Percentiles rank a stretch among this genome's conserved stretches.
phyloP scores from a whole-genome alignment of 345 rosid species.

The Cardamine chenopodiifolia region DNA sequence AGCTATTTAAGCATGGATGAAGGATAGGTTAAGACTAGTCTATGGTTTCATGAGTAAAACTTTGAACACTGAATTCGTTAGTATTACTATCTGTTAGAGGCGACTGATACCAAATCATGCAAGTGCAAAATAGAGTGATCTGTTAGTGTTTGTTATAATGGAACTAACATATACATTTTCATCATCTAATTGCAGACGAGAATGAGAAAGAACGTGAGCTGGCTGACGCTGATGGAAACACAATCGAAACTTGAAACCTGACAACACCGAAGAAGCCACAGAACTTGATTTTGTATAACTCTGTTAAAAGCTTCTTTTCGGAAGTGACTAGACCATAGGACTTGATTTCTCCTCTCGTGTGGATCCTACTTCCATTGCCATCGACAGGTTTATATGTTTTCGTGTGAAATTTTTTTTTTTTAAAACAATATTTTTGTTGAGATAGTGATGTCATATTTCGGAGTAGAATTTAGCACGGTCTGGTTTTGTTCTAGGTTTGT shows the following conservation, averaged over 20 bases:
- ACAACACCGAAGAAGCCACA: slow-evolving; percentile 3
- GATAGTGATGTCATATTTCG: neutral
- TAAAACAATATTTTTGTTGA: neutral
- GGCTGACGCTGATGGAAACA: slow-evolving; percentile 49
- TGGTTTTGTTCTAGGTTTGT: neutral
- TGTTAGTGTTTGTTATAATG: slow-evolving; percentile 1
- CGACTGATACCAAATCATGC: neutral
- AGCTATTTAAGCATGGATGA: neutral
- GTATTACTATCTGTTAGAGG: neutral
- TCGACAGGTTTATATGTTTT: neutral
- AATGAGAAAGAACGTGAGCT: slow-evolving; percentile 61
- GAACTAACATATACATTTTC: slow-evolving; percentile 5
- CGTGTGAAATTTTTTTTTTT: too few relatives aligned
- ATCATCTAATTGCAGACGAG: slow-evolving; percentile 56
- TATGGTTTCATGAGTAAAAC: neutral
- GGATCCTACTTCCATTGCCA: neutral
- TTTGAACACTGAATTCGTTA: neutral
- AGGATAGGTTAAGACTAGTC: neutral
- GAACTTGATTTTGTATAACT: slow-evolving; percentile 11
- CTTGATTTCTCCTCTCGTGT: slow-evolving; percentile 6
- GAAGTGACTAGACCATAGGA: slow-evolving; percentile 6
- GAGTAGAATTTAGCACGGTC: neutral
- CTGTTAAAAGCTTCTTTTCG: slow-evolving; percentile 2
- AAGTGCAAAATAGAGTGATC: neutral
- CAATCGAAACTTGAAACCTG: slow-evolving; percentile 37